Percentiles rank a stretch among this genome's conserved stretches.
phyloP scores from a whole-genome alignment of 768 basidiomycete genomes.

The Cystobasidium ongulense region DNA sequence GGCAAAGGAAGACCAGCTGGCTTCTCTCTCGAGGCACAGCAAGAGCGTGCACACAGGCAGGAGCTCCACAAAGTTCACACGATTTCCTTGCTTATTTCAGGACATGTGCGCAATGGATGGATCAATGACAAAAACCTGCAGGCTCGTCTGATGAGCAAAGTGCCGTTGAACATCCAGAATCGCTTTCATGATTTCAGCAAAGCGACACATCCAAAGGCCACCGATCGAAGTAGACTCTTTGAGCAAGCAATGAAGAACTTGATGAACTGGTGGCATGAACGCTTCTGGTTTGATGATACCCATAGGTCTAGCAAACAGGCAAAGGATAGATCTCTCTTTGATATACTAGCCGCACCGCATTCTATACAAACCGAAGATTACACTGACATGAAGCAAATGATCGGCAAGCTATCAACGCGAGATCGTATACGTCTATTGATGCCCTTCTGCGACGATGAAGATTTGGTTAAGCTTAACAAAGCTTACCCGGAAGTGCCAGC shows the following conservation, averaged over 20 bases:
- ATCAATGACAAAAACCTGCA: slow-evolving; percentile 9
- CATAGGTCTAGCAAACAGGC: neutral
- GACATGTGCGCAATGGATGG: slow-evolving; percentile 58
- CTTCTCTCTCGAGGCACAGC: slow-evolving; percentile 7
- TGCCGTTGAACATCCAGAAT: slow-evolving; percentile 70
- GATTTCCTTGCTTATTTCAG: slow-evolving; percentile 66
- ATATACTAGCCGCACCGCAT: neutral
- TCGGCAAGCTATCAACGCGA: neutral
- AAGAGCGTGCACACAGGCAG: slow-evolving; percentile 64
- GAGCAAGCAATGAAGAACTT: slow-evolving; percentile 69
- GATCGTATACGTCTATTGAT: slow-evolving; percentile 23
- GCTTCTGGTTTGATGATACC: slow-evolving; percentile 54
- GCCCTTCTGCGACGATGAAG: slow-evolving; percentile 12
- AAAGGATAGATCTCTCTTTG: neutral
- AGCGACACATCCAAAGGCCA: slow-evolving; percentile 67
- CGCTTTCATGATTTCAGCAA: slow-evolving; percentile 74
- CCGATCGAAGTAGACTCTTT: slow-evolving; percentile 76
- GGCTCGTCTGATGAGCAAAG: slow-evolving; percentile 81
- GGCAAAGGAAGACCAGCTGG: slow-evolving; percentile 23
- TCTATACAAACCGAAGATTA: neutral
- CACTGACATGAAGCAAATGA: neutral
- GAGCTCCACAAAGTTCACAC: slow-evolving; percentile 86
- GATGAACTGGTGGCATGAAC: slow-evolving; percentile 71
- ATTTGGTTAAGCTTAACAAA: neutral
- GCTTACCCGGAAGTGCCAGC: neutral